Conservation (phyloP, 2,329 filamentous ascomycete genomes). For the Fusarium globosum region DNA sequence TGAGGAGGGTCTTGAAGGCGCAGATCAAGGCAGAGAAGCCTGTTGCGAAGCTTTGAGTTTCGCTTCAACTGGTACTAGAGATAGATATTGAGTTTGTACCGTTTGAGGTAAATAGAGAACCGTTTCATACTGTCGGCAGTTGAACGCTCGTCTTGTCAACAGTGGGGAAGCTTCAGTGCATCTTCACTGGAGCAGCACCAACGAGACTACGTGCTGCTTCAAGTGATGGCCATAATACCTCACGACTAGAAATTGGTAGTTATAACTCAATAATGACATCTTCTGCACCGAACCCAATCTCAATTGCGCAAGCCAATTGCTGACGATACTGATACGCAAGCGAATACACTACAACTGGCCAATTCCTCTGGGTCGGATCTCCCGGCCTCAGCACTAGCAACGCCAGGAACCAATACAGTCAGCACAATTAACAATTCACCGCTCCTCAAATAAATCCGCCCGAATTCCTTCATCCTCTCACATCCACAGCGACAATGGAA, state of each 20-base stretch:
- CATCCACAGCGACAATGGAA: background rate
- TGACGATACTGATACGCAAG: background rate
- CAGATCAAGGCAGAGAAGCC: constrained; percentile 49
- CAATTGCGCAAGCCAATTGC: accelerated
- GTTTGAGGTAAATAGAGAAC: no score
- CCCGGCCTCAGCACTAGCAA: constrained; percentile 4
- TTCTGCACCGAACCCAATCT: accelerated
- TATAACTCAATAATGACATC: accelerated
- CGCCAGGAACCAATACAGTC: background rate
- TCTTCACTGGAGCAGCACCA: background rate
- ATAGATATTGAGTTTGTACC: background rate
- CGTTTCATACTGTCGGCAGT: background rate
- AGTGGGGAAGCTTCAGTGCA: background rate
- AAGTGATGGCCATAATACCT: no score
- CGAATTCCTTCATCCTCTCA: background rate
- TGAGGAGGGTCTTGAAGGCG: constrained; percentile 22
- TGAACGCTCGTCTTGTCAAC: accelerated
- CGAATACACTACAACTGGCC: background rate
- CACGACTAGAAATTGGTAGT: accelerated
- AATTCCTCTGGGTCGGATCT: background rate
- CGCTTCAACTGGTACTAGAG: accelerated
- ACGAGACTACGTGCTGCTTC: background rate
- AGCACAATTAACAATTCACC: background rate
- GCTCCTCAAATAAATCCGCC: background rate
- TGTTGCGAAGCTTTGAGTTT: constrained; percentile 11